Evolutionary conservation across 2,329 filamentous ascomycete species (phyloP).

Genomic region (Clarireedia monteithiana): DNA sequence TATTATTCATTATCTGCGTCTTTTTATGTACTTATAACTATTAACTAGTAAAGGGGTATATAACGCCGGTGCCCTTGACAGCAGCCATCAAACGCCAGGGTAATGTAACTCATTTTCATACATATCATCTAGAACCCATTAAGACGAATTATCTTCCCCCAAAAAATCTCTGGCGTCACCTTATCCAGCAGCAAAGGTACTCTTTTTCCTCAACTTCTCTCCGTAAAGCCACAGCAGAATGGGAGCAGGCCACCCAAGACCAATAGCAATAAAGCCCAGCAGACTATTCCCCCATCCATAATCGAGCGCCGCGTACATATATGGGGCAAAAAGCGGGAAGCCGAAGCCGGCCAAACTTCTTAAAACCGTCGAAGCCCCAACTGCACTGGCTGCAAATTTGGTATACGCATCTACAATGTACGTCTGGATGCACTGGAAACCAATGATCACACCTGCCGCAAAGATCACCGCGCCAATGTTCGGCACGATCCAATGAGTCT

Average conservation of each 20-base stretch:
- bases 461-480: conserved; percentile 48
- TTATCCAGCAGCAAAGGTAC: conserved; percentile 34
- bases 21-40: no score
- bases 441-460: conserved; percentile 36
- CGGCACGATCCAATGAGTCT: conserved; percentile 48
- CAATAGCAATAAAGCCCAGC: conserved; percentile 42
- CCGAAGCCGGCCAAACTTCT: conserved; percentile 25
- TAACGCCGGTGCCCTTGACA: no score
- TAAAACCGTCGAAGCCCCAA: conserved; percentile 32
- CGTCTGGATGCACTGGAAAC: conserved; percentile 32
- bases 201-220: conserved; percentile 31
- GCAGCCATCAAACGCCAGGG: no score
- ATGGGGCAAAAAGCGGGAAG: conserved; percentile 24
- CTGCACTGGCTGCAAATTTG: conserved; percentile 30
- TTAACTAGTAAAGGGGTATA: no score
- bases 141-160: no score
- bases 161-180: not conserved
- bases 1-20: no score
- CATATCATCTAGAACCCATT: no score
- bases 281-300: conserved; percentile 43
- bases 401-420: conserved; percentile 47
- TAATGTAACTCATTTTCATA: no score
- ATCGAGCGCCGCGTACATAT: conserved; percentile 26
- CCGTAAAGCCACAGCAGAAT: conserved; percentile 36
- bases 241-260: conserved; percentile 41